These are phyloP conservation scores for Exophiala xenobiotica DNA, from an alignment of 2,329 filamentous ascomycete species.

Conservation along the genomic window DNA sequence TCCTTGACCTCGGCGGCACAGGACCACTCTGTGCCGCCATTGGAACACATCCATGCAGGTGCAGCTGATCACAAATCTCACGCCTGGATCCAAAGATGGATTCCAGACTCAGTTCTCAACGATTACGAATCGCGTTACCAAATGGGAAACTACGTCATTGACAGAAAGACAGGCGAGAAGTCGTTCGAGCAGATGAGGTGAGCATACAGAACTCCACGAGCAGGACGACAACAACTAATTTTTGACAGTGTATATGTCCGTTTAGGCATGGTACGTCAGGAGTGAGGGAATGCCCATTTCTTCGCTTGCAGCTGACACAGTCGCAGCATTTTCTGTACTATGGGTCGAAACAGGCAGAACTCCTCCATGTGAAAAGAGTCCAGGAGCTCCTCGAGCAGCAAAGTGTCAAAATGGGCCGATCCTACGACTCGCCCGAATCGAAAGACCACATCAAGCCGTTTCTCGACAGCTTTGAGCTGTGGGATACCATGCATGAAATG, in stretches of 20 bases:
- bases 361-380: conserved; percentile 39
- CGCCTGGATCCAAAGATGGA: conserved; percentile 23
- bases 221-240: not conserved
- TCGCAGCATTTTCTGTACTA: conserved; percentile 42
- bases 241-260: conserved; percentile 39
- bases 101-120: conserved; percentile 31
- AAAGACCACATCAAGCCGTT: conserved; percentile 42
- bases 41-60: conserved; percentile 12
- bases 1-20: conserved; percentile 1
- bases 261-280: conserved; percentile 37
- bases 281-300: not conserved
- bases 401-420: conserved; percentile 41
- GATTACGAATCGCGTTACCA: conserved; percentile 37
- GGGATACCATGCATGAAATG: conserved; percentile 36
- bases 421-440: conserved; percentile 41
- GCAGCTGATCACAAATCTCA: conserved; percentile 20
- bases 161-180: conserved; percentile 42
- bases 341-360: conserved; percentile 40
- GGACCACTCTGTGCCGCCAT: conserved; percentile 1
- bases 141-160: conserved; percentile 46
- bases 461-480: conserved; percentile 41
- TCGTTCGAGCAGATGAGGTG: conserved; percentile 42
- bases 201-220: not conserved
- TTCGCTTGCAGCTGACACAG: not conserved
- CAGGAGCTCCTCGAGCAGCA: conserved; percentile 38